Percentiles rank a stretch among this genome's conserved stretches.
Conservation (phyloP, 352 stramenopile genomes). For the Pilasporangium apinafurcum region DNA sequence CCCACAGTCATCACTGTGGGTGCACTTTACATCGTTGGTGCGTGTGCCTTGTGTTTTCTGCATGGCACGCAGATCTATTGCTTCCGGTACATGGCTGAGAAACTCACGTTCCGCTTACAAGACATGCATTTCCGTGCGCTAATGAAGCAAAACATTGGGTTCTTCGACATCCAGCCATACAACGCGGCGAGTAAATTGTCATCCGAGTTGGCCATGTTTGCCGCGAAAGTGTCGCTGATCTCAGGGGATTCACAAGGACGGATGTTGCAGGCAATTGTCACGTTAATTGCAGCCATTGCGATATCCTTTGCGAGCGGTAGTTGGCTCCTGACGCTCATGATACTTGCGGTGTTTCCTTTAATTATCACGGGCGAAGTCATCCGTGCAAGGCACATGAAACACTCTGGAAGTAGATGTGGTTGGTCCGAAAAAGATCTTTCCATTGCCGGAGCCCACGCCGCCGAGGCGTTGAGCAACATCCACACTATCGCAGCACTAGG, state of each 20-base stretch:
- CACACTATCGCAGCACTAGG: constrained; percentile 37
- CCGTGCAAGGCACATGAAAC: constrained; percentile 31
- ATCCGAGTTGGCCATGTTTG: constrained; percentile 41
- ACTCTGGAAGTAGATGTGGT: too few relatives aligned
- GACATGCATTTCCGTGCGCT: too few relatives aligned
- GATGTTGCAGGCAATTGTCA: constrained; percentile 35
- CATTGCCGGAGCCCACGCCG: constrained; percentile 28
- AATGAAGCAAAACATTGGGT: constrained; percentile 57
- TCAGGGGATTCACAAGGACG: constrained; percentile 40
- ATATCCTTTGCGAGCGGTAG: constrained; percentile 61
- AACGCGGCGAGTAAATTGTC: constrained; percentile 54
- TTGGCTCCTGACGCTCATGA: constrained; percentile 66
- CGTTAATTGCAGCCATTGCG: constrained; percentile 39
- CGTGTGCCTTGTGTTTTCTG: constrained; percentile 21
- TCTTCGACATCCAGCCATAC: constrained; percentile 66
- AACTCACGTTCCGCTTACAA: constrained; percentile 35
- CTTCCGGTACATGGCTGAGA: constrained; percentile 48
- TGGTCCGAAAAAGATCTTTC: constrained; percentile 18
- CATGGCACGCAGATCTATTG: constrained; percentile 34
- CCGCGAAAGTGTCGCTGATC: constrained; percentile 39
- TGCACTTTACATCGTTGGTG: constrained; percentile 24
- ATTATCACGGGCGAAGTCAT: constrained; percentile 33
- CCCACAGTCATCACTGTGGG: too few relatives aligned
- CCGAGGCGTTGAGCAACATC: constrained; percentile 42
- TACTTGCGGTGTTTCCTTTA: constrained; percentile 55